Percentiles rank a stretch among this genome's conserved stretches.
Conservation (phyloP, 192 early-diverging fungal genomes). For the Backusella macrospora region DNA sequence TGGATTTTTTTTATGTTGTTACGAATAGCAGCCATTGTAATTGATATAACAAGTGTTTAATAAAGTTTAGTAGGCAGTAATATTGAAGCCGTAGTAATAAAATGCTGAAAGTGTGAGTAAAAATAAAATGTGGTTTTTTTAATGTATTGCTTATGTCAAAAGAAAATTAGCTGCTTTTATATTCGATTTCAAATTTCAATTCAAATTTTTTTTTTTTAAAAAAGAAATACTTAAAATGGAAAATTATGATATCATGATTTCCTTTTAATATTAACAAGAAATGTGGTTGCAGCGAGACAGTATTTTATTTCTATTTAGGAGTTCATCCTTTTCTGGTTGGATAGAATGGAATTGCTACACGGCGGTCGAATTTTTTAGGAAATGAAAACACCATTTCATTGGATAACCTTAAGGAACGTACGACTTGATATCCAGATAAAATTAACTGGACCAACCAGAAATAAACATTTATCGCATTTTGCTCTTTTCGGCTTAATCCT, state of each 20-base stretch:
- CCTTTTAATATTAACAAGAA: neutral
- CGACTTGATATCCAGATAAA: neutral
- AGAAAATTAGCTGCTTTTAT: neutral
- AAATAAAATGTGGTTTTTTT: neutral
- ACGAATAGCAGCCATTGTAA: neutral
- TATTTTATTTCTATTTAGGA: too few species aligned
- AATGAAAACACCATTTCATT: neutral
- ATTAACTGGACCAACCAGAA: too few species aligned
- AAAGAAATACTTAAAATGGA: constrained; percentile 2
- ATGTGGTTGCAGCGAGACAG: neutral
- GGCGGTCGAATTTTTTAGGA: constrained; percentile 1
- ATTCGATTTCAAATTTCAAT: too few species aligned
- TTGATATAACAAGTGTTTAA: too few species aligned
- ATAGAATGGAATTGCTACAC: neutral
- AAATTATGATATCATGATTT: constrained; percentile 6
- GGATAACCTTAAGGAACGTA: neutral
- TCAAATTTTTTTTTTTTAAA: constrained; percentile 11
- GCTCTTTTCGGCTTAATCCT: neutral
- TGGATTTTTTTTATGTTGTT: constrained; percentile 3
- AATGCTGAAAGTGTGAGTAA: too few species aligned
- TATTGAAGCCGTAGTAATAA: too few species aligned
- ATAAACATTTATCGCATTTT: neutral
- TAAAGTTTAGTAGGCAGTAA: too few species aligned
- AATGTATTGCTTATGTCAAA: neutral
- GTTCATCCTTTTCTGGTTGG: too few species aligned